Evolutionary conservation across 2,329 filamentous ascomycete genomes (phyloP), one percentile per base, ranked within the genome.

Genomic region (Penicillium sp.): DNA sequence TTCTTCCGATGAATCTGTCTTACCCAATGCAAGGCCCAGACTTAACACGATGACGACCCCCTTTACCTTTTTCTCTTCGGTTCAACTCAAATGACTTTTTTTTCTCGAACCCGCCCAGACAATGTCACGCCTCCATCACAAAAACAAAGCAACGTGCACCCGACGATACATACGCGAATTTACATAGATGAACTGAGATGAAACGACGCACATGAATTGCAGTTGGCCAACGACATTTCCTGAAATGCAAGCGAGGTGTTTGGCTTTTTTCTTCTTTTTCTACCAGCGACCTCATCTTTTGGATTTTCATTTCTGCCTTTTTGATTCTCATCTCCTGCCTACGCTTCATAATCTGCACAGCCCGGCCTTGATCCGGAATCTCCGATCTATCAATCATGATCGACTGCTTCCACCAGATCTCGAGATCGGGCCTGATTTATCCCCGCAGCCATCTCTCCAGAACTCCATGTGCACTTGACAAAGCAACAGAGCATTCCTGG

Each of bases 161-260:
- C 35, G 46, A 51, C 37, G 41, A 52, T 52, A 49, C 43, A 51
- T 45, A 52, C 39, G 47, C 49, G 18, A 37, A 44, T 33, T 37
- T 41, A 41, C 37, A 54, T 52, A 52, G 51, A 54, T 45, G 51
- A 54, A 51, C 51, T 45, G 47, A 50, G 44, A 53, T 44, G 50
- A 52, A 52, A 54, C 37, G 51, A 54, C 40, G 42, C 49, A 41
- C 46, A 47, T 50, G 46, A 48, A 45, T 43, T 43, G 39, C 48
- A 37, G 32, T 40, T 50, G 41, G 42, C 43, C 47, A 45, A 51
- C 35, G 46, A 45, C 48, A 45, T 44, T 32, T 39, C 48, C 35
- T 35, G 37, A 47, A 34, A 49, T 32, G 45, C 44, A 49, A 52
- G 49, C 50, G 41, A 43, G 51, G 51, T 51, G 51, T 54, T 53